These are phyloP conservation scores for Paramecium pentaurelia DNA, from an alignment of 73 alveolate genomes.

Conservation along the genomic window DNA sequence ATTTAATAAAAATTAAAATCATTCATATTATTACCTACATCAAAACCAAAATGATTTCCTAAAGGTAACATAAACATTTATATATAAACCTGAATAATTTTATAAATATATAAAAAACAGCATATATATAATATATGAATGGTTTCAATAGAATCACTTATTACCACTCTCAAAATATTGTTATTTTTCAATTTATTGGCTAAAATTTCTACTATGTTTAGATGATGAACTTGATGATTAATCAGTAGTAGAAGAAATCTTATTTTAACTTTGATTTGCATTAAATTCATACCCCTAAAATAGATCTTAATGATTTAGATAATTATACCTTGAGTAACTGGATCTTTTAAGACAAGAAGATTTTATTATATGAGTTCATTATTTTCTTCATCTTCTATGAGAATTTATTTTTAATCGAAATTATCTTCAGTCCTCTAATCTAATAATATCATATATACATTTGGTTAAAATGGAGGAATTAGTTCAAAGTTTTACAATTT, in stretches of 20 bases:
- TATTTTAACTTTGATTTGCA: background rate
- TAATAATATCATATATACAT: background rate
- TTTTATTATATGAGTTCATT: conserved; percentile 44
- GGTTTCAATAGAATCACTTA: background rate
- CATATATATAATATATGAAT: background rate
- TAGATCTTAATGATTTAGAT: conserved; percentile 2
- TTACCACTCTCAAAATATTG: background rate
- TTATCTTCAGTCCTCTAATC: conserved; percentile 57
- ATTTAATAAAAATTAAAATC: too few relatives aligned
- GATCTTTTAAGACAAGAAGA: background rate
- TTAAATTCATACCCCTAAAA: conserved; percentile 55
- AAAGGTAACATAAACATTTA: background rate
- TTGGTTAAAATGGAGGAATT: conserved; percentile 85
- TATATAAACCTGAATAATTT: background rate
- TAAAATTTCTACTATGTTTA: background rate
- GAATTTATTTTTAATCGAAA: conserved; percentile 62
- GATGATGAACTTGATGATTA: conserved; percentile 12
- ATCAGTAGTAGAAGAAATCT: background rate
- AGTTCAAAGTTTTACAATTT: conserved; percentile 75
- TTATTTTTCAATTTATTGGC: background rate
- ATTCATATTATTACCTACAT: too few relatives aligned
- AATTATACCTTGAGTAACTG: background rate
- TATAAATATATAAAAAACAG: background rate
- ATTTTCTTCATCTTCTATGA: conserved; percentile 54
- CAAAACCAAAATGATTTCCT: background rate